Percentiles rank a stretch among this genome's conserved stretches.
Conservation (phyloP, 305 asterid genomes). For the Ajuga reptans region DNA sequence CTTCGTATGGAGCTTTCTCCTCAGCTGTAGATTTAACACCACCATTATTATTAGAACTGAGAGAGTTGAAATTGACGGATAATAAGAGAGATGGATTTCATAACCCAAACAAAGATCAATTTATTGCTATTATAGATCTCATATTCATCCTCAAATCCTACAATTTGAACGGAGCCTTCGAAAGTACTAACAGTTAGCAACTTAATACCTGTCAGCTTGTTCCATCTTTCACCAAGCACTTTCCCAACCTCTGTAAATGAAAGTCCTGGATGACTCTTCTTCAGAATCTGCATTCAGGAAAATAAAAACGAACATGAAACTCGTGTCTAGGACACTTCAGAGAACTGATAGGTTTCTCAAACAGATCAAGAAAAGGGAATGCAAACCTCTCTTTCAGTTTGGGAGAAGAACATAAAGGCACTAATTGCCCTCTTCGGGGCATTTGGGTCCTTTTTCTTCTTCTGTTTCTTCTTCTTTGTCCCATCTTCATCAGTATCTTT, state of each 20-base stretch:
- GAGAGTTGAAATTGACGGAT: too few species aligned
- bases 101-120: too few species aligned
- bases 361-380: neutral
- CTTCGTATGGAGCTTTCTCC: conserved; percentile 82
- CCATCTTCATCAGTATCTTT: conserved; percentile 66
- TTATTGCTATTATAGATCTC: too few species aligned
- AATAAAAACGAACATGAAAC: neutral
- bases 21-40: conserved; percentile 45
- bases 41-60: neutral
- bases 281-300: conserved; percentile 48
- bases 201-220: conserved; percentile 64
- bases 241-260: conserved; percentile 56
- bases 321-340: neutral
- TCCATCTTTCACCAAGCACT: conserved; percentile 89
- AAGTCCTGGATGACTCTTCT: conserved; percentile 72
- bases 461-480: conserved; percentile 67
- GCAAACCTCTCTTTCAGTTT: conserved; percentile 79
- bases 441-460: conserved; percentile 92
- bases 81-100: too few species aligned
- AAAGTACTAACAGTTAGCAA: too few species aligned
- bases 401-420: conserved; percentile 85
- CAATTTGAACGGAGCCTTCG: too few species aligned
- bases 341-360: neutral
- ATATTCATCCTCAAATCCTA: too few species aligned
- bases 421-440: conserved; percentile 84